Evolutionary conservation across 2,329 filamentous ascomycete genomes (phyloP).

Genomic region (Hymenoscyphus fraxineus): DNA sequence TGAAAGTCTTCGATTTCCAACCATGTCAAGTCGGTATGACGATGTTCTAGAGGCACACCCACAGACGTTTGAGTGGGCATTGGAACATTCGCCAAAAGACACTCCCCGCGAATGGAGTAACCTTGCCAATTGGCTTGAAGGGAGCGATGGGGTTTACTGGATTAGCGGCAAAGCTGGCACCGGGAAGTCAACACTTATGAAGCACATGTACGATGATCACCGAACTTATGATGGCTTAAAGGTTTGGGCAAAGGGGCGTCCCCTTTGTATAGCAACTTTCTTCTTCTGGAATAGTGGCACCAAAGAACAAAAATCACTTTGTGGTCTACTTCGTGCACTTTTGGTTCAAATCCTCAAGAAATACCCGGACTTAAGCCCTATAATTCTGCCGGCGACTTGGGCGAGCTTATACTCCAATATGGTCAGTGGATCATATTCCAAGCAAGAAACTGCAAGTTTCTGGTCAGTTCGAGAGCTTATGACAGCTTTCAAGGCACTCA

Average conservation of each 20-base stretch:
- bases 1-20: background rate
- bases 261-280: slow-evolving; percentile 36
- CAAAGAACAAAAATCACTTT: slow-evolving; percentile 10
- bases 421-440: no score
- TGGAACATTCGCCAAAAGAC: background rate
- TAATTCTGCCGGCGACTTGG: background rate
- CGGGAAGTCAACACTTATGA: slow-evolving; percentile 25
- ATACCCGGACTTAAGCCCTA: background rate
- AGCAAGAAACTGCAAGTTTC: no score
- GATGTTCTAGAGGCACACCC: background rate
- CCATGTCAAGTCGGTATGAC: background rate
- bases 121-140: slow-evolving; percentile 19
- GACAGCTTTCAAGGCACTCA: background rate
- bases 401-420: background rate
- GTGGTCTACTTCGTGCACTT: slow-evolving; percentile 14
- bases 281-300: slow-evolving; percentile 46
- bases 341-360: slow-evolving; percentile 4
- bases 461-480: background rate
- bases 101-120: background rate
- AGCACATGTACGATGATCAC: slow-evolving; percentile 10
- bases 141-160: slow-evolving; percentile 17
- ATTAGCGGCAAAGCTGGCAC: slow-evolving; percentile 21
- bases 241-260: slow-evolving; percentile 28
- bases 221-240: slow-evolving; percentile 12
- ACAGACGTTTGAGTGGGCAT: background rate